Evolutionary conservation across 1,139 yeast species (phyloP).

Genomic region (Magnusiomyces fungicola): DNA sequence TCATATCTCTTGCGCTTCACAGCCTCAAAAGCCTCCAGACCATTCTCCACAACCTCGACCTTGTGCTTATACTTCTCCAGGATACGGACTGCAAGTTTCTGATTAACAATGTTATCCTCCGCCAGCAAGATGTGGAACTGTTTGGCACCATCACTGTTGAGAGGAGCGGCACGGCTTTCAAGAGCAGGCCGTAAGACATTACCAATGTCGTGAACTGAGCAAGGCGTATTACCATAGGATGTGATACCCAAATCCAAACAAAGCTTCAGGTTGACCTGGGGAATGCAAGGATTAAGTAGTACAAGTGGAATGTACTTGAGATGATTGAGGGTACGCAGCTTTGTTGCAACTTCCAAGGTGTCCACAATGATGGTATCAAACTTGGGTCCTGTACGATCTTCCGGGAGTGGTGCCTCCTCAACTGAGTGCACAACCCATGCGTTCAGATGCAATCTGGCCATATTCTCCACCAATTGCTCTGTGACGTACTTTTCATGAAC

Average conservation of each 20-base stretch:
- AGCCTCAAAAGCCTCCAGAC: conserved; percentile 74
- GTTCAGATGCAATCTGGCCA: conserved; percentile 37
- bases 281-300: conserved; percentile 65
- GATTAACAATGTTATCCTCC: conserved; percentile 82
- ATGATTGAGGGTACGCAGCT: conserved; percentile 58
- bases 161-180: conserved; percentile 73
- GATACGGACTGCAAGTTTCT: conserved; percentile 59
- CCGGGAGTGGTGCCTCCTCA: conserved; percentile 36
- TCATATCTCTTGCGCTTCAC: conserved; percentile 61
- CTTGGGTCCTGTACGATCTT: conserved; percentile 39
- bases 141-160: conserved; percentile 70
- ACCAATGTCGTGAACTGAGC: conserved; percentile 72
- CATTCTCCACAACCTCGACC: conserved; percentile 55
- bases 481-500: conserved; percentile 65
- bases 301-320: conserved; percentile 79
- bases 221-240: conserved; percentile 82
- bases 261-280: conserved; percentile 69
- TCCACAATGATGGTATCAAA: conserved; percentile 80
- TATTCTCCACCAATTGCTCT: conserved; percentile 44
- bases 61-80: conserved; percentile 22
- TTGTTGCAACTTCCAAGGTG: conserved; percentile 65
- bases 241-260: conserved; percentile 83
- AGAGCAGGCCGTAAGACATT: conserved; percentile 78
- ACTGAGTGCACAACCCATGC: conserved; percentile 39
- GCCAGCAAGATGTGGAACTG: conserved; percentile 71